Conservation (phyloP, 768 basidiomycete genomes). For the Termitomyces sp. region DNA sequence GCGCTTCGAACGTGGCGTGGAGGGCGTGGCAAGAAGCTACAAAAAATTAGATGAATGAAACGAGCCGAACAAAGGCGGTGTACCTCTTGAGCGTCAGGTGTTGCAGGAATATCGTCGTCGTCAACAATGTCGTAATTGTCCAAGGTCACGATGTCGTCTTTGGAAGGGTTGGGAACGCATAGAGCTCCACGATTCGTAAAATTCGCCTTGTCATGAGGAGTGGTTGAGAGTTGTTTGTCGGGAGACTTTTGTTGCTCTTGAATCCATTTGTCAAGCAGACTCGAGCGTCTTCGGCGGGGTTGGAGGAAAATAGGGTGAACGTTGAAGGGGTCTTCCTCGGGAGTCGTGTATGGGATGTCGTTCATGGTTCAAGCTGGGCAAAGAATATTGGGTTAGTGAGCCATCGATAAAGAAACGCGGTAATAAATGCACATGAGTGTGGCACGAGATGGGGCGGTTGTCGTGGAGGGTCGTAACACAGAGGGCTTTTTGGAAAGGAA, state of each 20-base stretch:
- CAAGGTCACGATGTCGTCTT: constrained; percentile 31
- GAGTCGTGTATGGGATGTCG: constrained; percentile 44
- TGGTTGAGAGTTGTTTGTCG: constrained; percentile 13
- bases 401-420: constrained; percentile 3
- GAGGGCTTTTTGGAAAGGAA: not conserved
- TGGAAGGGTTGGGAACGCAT: constrained; percentile 14
- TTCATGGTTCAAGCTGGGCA: constrained; percentile 21
- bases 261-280: constrained; percentile 53
- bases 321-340: constrained; percentile 51
- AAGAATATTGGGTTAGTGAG: not conserved
- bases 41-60: constrained; percentile 2
- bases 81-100: constrained; percentile 16
- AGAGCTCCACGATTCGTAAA: constrained; percentile 37
- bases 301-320: constrained; percentile 30
- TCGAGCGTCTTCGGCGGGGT: constrained; percentile 41
- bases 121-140: constrained; percentile 48
- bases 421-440: not conserved
- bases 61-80: not conserved
- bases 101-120: constrained; percentile 46
- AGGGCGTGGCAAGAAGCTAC: constrained; percentile 32
- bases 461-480: constrained; percentile 5
- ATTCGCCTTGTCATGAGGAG: constrained; percentile 32
- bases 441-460: not conserved
- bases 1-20: constrained; percentile 29
- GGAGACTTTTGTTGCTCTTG: constrained; percentile 38